These are phyloP conservation scores for Saprolegnia diclina DNA, from an alignment of 352 stramenopile species.

Conservation along the genomic window DNA sequence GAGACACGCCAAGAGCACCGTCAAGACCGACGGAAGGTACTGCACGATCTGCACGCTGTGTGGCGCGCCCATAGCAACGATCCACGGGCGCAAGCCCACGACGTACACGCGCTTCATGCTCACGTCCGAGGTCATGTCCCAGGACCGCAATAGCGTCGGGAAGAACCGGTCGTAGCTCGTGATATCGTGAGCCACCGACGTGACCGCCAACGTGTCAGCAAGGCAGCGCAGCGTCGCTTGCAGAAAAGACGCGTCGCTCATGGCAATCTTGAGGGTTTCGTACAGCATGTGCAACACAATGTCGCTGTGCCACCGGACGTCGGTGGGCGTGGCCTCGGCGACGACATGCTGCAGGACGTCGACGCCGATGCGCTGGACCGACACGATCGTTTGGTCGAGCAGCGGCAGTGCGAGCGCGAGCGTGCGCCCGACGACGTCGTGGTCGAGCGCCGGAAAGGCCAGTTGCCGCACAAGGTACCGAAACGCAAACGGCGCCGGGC, in stretches of 20 bases:
- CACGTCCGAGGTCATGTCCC: slow-evolving; percentile 57
- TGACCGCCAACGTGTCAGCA: slow-evolving; percentile 47
- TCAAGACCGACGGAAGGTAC: slow-evolving; percentile 74
- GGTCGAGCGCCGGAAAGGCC: slow-evolving; percentile 48
- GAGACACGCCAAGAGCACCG: slow-evolving; percentile 60
- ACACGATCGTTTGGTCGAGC: slow-evolving; percentile 60
- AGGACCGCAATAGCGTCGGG: slow-evolving; percentile 55
- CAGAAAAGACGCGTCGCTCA: slow-evolving; percentile 47
- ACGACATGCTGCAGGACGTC: slow-evolving; percentile 59
- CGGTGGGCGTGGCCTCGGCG: slow-evolving; percentile 51
- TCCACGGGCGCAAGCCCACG: slow-evolving; percentile 40
- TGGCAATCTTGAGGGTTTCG: slow-evolving; percentile 44
- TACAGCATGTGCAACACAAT: slow-evolving; percentile 69
- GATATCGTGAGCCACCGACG: slow-evolving; percentile 50
- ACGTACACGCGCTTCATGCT: slow-evolving; percentile 52
- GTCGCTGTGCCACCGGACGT: slow-evolving; percentile 78
- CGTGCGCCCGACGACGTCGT: slow-evolving; percentile 63
- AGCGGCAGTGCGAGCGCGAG: slow-evolving; percentile 74
- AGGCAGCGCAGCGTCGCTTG: slow-evolving; percentile 56
- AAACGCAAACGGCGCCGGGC: slow-evolving; percentile 53
- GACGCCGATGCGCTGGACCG: slow-evolving; percentile 56
- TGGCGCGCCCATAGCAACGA: slow-evolving; percentile 49
- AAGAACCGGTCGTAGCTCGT: slow-evolving; percentile 63
- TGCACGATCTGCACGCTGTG: slow-evolving; percentile 63
- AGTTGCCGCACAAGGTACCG: slow-evolving; percentile 50